Base-by-base conservation (phyloP, 108 stramenopile genomes). In the Stephanodiscus triporus region DNA sequence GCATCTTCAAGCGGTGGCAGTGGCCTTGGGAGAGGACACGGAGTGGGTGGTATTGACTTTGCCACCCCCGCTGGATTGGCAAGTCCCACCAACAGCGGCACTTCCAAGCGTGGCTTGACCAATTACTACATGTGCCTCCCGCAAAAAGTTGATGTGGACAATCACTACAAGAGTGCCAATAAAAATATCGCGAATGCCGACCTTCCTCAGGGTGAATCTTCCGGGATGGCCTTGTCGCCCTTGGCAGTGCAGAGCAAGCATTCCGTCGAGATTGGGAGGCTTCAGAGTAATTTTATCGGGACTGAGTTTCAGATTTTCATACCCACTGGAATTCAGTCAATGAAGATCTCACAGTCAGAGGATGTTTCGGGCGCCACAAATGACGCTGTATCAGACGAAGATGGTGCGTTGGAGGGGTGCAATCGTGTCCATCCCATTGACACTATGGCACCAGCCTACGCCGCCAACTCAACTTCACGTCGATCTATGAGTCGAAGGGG, bases 241-340 rank as follows among this genome's bases (percentile, higher is more conserved):
- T 34, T 66, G 53, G 65, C 64, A 22, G 36, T 61, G 42, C 58
- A 62, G 76, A 80, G 63, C 56, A 73, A 24, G 62, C 40, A 53
- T 29, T 45, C 72, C 1, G 56, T 69, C 26, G 64, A 81, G 43
- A 48, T 92, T 22, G 89, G 90, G 36, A 82, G 94, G 37, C 62
- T 95, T 6, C 91, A 92, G 70, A 88, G 89, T 56, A 95, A 95
- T 62, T 91, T 92, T 40, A 85, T 89, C 58, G 94, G 94, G 0
- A 95, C 91, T 9, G 94, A 95, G 67, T 95, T 95, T 67, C 91
- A 95, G 68, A 89, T 95, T 3, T 92, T 87, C 51, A 74, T 55
- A 7, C 73, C 62, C 13, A 22, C 20, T 10, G 14, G 19, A 19
- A 19, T 49, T 26, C 53, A 24, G 53, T 26, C 23, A 54, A 54